Percentiles rank a stretch among this genome's conserved stretches.
These are phyloP conservation scores for Phylloporus sp. DNA, from an alignment of 768 basidiomycete species.

Conservation along the genomic window DNA sequence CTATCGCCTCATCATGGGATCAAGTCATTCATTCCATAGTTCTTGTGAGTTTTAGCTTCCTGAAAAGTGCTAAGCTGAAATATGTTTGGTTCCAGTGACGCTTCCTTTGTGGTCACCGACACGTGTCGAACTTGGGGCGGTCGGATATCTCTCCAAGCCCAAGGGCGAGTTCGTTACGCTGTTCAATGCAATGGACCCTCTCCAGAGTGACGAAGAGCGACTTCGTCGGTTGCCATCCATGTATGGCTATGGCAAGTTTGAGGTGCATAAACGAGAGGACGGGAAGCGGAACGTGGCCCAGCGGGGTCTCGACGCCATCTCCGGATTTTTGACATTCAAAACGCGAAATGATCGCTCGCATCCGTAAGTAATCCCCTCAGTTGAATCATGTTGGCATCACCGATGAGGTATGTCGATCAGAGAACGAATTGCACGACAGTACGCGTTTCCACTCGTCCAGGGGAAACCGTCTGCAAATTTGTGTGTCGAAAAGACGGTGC, in stretches of 20 bases:
- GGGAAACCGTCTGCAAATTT: constrained; percentile 67
- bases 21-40: constrained; percentile 66
- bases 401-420: constrained; percentile 24
- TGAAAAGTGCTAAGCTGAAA: neutral
- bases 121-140: constrained; percentile 59
- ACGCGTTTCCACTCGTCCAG: constrained; percentile 55
- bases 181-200: constrained; percentile 63
- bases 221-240: constrained; percentile 54
- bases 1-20: constrained; percentile 52
- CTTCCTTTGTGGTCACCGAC: constrained; percentile 71
- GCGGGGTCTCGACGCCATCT: constrained; percentile 51
- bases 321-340: constrained; percentile 47
- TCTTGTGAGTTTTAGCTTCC: constrained; percentile 44
- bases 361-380: constrained; percentile 32
- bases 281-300: constrained; percentile 59
- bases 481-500: constrained; percentile 66
- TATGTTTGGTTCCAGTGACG: constrained; percentile 39
- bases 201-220: constrained; percentile 39
- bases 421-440: constrained; percentile 46
- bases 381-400: neutral
- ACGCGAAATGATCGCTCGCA: constrained; percentile 31
- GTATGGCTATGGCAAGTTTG: constrained; percentile 59
- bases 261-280: constrained; percentile 38
- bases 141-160: constrained; percentile 70
- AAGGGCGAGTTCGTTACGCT: constrained; percentile 68